These are phyloP conservation scores for Cercophora samala DNA, from an alignment of 495 filamentous ascomycete genomes.

Conservation along the genomic window DNA sequence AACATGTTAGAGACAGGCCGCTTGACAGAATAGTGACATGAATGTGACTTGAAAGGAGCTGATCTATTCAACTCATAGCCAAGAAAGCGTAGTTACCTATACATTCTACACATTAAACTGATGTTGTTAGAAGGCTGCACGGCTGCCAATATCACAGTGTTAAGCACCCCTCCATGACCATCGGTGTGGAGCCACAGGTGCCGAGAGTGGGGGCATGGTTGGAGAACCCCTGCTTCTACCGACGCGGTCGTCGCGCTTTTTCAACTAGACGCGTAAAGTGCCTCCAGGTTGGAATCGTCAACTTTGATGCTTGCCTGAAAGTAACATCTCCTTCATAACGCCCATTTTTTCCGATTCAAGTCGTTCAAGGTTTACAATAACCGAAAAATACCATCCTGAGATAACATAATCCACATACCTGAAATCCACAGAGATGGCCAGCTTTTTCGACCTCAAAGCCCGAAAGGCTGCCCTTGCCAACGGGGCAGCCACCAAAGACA, in stretches of 20 bases:
- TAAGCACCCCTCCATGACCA: not conserved
- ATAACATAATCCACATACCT: not conserved
- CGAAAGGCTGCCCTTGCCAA: slow-evolving; percentile 74
- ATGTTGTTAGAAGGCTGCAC: too few relatives aligned
- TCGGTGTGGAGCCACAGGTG: not conserved
- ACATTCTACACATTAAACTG: too few relatives aligned
- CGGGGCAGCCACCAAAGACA: slow-evolving; percentile 46
- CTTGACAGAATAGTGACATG: too few relatives aligned
- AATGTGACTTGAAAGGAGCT: too few relatives aligned
- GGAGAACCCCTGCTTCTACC: slow-evolving; percentile 11
- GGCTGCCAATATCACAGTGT: too few relatives aligned
- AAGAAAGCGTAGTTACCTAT: too few relatives aligned
- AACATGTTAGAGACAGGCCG: too few relatives aligned
- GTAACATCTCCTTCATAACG: not conserved
- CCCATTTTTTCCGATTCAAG: not conserved
- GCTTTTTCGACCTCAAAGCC: slow-evolving; percentile 94
- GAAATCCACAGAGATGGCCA: slow-evolving; percentile 53
- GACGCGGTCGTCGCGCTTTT: not conserved
- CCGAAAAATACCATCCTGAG: not conserved
- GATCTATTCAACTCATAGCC: too few relatives aligned
- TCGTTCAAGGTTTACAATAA: not conserved
- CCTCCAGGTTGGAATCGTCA: not conserved
- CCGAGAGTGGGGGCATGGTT: not conserved
- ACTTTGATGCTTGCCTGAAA: not conserved
- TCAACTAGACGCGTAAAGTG: not conserved